Conservation (phyloP, 2,329 filamentous ascomycete genomes). For the Xylariaceae sp. region DNA sequence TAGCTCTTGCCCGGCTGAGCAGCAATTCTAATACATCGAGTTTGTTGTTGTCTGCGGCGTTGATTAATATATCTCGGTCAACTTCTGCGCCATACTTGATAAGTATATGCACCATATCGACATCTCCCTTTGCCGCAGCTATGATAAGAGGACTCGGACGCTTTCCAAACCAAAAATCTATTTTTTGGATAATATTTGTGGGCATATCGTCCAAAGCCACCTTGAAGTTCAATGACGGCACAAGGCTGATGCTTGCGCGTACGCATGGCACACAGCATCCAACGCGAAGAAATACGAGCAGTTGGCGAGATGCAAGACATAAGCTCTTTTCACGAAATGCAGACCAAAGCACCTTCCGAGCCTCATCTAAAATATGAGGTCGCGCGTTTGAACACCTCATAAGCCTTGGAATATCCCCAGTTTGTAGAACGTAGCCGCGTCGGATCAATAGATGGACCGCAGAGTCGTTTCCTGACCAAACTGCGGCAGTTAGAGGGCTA, state of each 20-base stretch:
- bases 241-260: background rate
- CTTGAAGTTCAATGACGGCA: background rate
- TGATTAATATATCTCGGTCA: background rate
- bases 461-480: background rate
- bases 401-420: background rate
- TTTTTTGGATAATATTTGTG: too few relatives aligned
- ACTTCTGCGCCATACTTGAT: background rate
- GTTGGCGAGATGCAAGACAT: background rate
- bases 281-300: background rate
- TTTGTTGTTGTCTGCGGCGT: background rate
- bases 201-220: background rate
- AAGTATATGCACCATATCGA: background rate
- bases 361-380: background rate
- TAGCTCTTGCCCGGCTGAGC: background rate
- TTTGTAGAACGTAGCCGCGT: background rate
- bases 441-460: background rate
- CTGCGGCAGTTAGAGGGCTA: background rate
- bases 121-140: background rate
- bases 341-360: background rate
- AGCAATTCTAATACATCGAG: background rate
- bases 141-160: background rate
- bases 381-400: background rate
- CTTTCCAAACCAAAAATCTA: background rate
- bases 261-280: too few relatives aligned
- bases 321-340: background rate